Base-by-base conservation (phyloP, 73 alveolate species). In the Tetrahymena thermophila region DNA sequence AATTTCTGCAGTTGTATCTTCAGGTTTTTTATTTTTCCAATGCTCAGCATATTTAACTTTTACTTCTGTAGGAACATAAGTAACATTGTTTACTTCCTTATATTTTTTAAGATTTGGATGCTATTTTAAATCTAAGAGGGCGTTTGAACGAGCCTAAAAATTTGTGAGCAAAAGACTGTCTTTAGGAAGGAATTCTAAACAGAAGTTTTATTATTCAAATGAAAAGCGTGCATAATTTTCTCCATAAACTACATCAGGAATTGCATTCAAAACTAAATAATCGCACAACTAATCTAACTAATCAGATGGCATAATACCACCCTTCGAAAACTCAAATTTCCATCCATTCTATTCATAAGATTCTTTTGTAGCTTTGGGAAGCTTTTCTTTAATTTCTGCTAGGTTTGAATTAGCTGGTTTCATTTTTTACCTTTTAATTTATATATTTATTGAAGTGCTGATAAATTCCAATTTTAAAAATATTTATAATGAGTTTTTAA, bases 21-120 rank as follows among this genome's bases (percentile, higher is more conserved):
- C 97, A 25, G 95, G 93, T 43, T 97, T 94, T 85, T 97, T 97
- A 93, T 94, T 85, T 93, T 97, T 97, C 99, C 99, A 98, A 0
- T 94, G 42, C 10, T 83, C 85, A 35, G 99, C 98, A 84, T 93
- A 85, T 34, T 97, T 93, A 1, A 98, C 98, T 95, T 98, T 93
- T 31, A 98, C 96, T 34, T 94, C 95, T 31, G 84, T 95, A 5
- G 99, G 99, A 35, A 96, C 95, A 42, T 96, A 56, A 58, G 97
- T 97, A 15, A 98, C 97, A 56, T 96, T 43, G 96, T 98, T 98
- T 0, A 97, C 94, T 14, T 93, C 93, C 25, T 96, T 93, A 94
- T 96, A 97, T 94, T 94, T 94, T 34, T 93, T 71, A 71, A 71
- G 89, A 71, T 71, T 71, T 28, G 35, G 43, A 11, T 43, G 96